Base-by-base conservation (phyloP, 176 grass and related monocot genomes). In the Lolium multiflorum region DNA sequence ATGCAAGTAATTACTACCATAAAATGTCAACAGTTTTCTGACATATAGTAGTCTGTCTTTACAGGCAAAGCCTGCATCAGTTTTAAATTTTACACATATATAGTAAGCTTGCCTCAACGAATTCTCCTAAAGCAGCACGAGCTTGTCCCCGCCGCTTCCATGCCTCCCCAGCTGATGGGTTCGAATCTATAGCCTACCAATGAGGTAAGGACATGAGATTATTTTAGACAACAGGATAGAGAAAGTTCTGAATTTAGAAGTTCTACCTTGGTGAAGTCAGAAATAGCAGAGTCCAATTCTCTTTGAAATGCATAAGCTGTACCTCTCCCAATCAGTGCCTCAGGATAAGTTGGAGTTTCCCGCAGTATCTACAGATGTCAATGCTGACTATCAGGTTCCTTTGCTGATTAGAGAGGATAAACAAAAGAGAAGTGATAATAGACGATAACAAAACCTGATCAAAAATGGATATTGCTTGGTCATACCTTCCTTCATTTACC, bases 241-340 rank as follows among this genome's bases (percentile, higher is more conserved):
- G 26, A 24, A 56, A 12, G 6, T 26, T 74, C 28, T 81, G n/a
- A 51, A 58, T 76, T 70, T 37, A 82, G 61, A 86, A 86, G 51
- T 62, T 84, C 37, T 83, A 96, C 97, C 93, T 91, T 94, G 79
- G 92, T 96, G 82, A 98, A 98, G 84, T 98, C 97, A 78, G 93
- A 93, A 91, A 98, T 96, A 84, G 97, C 97, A 91, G 91, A 88
- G 82, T 96, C 92, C 57, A 98, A 86, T 84, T 98, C 97, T 90
- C 97, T 94, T 92, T 96, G 93, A 87, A 98, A 98, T 68, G 97
- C 97, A 90, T 94, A 91, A 78, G 97, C 97, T 86, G 97, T 96
- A 66, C 97, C 97, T 89, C 97, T 96, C 92, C 97, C 97, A 84
- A 98, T 98, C 69, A 98, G 84, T 80, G 97, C 97, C 87, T 98